Percentiles rank a stretch among this genome's conserved stretches.
phyloP scores from a whole-genome alignment of 768 basidiomycete species.

The Pleurotus salmoneostramineus region DNA sequence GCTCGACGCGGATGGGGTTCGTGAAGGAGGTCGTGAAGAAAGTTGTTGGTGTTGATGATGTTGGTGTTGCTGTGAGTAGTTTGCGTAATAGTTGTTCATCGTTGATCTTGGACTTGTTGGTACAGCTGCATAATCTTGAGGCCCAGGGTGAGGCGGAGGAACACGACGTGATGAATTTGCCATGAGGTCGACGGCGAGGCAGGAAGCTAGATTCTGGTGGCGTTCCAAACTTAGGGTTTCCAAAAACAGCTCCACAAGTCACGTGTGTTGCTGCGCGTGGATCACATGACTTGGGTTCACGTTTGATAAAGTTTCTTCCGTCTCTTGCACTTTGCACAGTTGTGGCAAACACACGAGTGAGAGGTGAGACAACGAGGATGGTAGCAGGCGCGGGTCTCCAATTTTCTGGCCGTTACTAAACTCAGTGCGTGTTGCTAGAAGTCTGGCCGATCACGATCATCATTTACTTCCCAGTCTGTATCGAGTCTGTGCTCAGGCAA shows the following conservation, averaged over 20 bases:
- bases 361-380: no score
- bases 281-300: background rate
- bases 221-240: background rate
- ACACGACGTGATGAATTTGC: constrained; percentile 23
- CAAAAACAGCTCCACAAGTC: background rate
- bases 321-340: no score
- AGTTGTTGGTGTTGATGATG: background rate
- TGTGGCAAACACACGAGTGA: no score
- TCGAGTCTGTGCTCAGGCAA: no score
- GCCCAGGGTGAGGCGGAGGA: constrained; percentile 38
- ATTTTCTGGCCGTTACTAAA: no score
- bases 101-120: constrained; percentile 54
- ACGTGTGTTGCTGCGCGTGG: background rate
- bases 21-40: constrained; percentile 16
- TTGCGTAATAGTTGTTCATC: constrained; percentile 16
- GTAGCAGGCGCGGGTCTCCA: no score
- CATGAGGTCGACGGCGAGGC: constrained; percentile 16
- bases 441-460: no score
- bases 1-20: constrained; percentile 20
- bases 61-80: constrained; percentile 22
- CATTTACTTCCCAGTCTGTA: no score
- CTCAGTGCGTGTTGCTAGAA: no score
- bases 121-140: constrained; percentile 62
- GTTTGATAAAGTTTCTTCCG: background rate
- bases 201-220: background rate